phyloP scores from a whole-genome alignment of 139 green algal genomes.

The Dunaliella primolecta region DNA sequence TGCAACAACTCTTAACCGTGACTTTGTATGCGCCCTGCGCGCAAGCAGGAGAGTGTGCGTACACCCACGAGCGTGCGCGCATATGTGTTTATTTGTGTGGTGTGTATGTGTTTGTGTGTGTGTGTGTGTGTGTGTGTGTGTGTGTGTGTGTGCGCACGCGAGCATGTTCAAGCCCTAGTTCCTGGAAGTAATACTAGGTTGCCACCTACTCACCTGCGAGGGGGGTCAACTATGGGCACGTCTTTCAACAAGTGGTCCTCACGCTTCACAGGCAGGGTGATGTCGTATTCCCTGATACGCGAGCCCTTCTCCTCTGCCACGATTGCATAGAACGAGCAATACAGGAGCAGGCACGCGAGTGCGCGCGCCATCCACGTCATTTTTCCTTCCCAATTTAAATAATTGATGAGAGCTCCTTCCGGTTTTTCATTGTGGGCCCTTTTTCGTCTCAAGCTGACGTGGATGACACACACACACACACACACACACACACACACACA shows the following conservation, averaged over 20 bases:
- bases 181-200: too few relatives aligned
- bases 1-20: too few relatives aligned
- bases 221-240: slow-evolving; percentile 5
- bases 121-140: background rate
- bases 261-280: background rate
- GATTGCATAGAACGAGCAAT: background rate
- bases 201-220: background rate
- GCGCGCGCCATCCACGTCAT: too few relatives aligned
- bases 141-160: too few relatives aligned
- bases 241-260: background rate
- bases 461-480: background rate
- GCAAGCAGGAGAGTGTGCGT: background rate
- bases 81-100: background rate
- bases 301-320: background rate
- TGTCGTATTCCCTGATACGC: background rate
- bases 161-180: too few relatives aligned
- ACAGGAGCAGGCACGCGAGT: too few relatives aligned
- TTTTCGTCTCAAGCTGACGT: background rate
- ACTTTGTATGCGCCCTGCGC: too few relatives aligned
- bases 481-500: background rate
- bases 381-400: background rate
- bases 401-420: background rate
- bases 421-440: background rate
- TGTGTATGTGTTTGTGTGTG: background rate
- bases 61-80: background rate